Conservation (phyloP, 2,329 filamentous ascomycete genomes). For the Aspergillus unguis region DNA sequence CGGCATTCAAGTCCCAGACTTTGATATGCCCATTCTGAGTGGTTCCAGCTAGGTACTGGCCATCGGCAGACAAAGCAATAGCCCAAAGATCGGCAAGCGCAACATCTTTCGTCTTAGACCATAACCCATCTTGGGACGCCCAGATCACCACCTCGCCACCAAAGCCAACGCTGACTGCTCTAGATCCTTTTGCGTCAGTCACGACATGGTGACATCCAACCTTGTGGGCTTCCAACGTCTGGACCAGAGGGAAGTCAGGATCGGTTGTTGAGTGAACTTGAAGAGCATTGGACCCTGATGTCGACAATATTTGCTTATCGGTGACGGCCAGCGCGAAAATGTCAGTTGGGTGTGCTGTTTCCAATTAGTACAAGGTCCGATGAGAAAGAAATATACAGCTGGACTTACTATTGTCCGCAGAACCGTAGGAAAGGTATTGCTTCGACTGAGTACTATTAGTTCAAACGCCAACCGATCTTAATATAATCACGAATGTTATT, state of each 20-base stretch:
- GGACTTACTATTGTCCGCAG: constrained; percentile 73
- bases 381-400: background rate
- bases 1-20: constrained; percentile 70
- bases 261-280: constrained; percentile 73
- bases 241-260: constrained; percentile 69
- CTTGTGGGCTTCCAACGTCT: constrained; percentile 78
- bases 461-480: background rate
- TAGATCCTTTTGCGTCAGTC: constrained; percentile 64
- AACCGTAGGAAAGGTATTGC: constrained; percentile 93
- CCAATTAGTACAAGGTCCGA: constrained; percentile 24
- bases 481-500: background rate
- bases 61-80: constrained; percentile 77
- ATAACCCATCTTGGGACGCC: constrained; percentile 57
- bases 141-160: constrained; percentile 85
- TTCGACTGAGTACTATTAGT: constrained; percentile 66
- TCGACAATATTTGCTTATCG: constrained; percentile 70
- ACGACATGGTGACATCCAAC: constrained; percentile 89
- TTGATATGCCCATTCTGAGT: constrained; percentile 85
- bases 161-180: constrained; percentile 82
- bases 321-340: constrained; percentile 82
- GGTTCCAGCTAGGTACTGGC: constrained; percentile 78
- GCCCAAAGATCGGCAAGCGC: constrained; percentile 79
- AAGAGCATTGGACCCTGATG: constrained; percentile 77
- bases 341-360: constrained; percentile 72
- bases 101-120: constrained; percentile 49